Evolutionary conservation across 495 filamentous ascomycete species (phyloP).

Genomic region (Xylaria nigripes): DNA sequence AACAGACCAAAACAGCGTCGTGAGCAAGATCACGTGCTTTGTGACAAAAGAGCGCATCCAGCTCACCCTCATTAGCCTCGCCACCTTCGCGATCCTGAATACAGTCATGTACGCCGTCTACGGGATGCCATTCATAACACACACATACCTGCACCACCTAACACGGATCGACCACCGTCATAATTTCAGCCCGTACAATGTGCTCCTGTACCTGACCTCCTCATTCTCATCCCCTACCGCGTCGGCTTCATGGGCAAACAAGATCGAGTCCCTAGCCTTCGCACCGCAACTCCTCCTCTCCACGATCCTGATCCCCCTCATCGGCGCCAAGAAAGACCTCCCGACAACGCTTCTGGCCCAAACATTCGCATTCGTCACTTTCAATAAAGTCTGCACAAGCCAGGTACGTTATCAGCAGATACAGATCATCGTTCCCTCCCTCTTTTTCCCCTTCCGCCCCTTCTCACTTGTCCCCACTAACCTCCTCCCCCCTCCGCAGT

Average conservation of each 20-base stretch:
- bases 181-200: constrained; percentile 97
- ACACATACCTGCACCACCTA: constrained; percentile 89
- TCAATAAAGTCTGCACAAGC: constrained; percentile 97
- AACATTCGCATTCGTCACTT: constrained; percentile 93
- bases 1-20: neutral
- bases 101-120: constrained; percentile 66
- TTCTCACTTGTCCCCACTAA: neutral
- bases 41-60: constrained; percentile 52
- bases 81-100: constrained; percentile 66
- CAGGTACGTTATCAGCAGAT: constrained; percentile 77
- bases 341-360: constrained; percentile 92
- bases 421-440: neutral
- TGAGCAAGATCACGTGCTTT: constrained; percentile 38
- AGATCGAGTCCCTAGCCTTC: constrained; percentile 75
- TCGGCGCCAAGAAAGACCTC: constrained; percentile 74
- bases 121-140: constrained; percentile 65
- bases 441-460: neutral
- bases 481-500: constrained; percentile 43
- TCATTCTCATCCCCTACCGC: constrained; percentile 33
- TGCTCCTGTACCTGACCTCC: constrained; percentile 75
- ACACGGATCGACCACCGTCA: constrained; percentile 93
- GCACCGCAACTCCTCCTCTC: constrained; percentile 76
- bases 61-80: constrained; percentile 56
- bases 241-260: neutral
- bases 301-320: constrained; percentile 65